Conservation (phyloP, 164 flowering plant genomes). For the Saururus chinensis region DNA sequence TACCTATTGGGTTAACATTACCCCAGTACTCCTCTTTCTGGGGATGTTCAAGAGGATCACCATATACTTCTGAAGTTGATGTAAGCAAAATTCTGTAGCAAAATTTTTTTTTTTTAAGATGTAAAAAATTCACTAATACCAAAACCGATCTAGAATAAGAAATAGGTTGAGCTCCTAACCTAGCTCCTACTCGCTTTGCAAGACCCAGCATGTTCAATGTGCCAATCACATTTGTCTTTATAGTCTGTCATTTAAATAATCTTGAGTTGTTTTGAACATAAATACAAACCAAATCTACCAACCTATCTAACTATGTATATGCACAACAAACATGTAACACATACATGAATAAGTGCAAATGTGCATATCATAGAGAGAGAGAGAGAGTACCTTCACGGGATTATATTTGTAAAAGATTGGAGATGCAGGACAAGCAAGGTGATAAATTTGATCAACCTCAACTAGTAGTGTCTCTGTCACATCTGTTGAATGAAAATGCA, state of each 20-base stretch:
- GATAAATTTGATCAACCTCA: conserved; percentile 92
- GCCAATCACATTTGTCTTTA: conserved; percentile 96
- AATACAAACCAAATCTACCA: neutral
- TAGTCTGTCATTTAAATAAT: conserved; percentile 35
- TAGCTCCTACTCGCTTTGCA: conserved; percentile 97
- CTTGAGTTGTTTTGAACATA: neutral
- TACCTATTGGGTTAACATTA: conserved; percentile 97
- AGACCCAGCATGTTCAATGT: conserved; percentile 97
- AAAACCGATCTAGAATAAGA: neutral
- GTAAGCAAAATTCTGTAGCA: conserved; percentile 74
- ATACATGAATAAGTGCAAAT: neutral
- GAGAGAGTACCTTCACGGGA: conserved; percentile 57
- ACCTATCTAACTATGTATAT: neutral
- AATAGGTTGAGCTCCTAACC: conserved; percentile 25
- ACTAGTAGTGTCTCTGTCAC: conserved; percentile 79
- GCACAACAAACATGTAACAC: neutral
- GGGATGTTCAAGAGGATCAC: conserved; percentile 97
- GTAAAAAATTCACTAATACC: neutral
- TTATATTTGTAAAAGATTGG: conserved; percentile 91
- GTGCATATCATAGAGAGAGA: neutral
- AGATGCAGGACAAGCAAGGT: conserved; percentile 96
- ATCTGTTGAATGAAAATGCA: conserved; percentile 26
- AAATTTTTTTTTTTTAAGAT: neutral
- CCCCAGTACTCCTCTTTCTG: conserved; percentile 95
- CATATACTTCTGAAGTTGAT: conserved; percentile 96